Evolutionary conservation across 192 early-diverging fungal species (phyloP).

Genomic region (Phycomyces blakesleeanus): DNA sequence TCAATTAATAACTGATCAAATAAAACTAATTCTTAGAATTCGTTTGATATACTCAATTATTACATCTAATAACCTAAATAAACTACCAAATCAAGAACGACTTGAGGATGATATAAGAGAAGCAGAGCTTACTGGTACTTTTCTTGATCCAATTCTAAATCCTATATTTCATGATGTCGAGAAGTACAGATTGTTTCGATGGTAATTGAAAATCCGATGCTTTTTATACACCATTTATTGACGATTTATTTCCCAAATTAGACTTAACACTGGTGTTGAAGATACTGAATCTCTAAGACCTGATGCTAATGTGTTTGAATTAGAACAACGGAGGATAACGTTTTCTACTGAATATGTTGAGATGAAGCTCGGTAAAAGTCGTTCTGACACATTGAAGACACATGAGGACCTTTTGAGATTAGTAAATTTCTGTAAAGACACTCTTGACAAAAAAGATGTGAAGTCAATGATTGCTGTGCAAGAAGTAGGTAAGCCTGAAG

Average conservation of each 20-base stretch:
- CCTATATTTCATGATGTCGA: slow-evolving; percentile 2
- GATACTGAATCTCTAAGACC: slow-evolving; percentile 3
- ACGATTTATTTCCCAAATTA: slow-evolving; percentile 12
- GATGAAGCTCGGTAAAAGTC: slow-evolving; percentile 7
- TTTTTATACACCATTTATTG: slow-evolving; percentile 4
- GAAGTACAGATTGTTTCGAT: slow-evolving; percentile 1
- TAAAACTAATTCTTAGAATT: slow-evolving; percentile 1
- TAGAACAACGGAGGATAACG: slow-evolving; percentile 10
- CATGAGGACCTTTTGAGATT: slow-evolving; percentile 4
- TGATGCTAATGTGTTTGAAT: background rate
- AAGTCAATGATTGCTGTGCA: slow-evolving; percentile 9
- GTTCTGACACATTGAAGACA: background rate
- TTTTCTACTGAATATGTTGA: slow-evolving; percentile 12
- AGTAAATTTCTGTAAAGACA: no score
- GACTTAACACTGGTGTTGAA: background rate
- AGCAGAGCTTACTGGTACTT: slow-evolving; percentile 6
- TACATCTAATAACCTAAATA: background rate
- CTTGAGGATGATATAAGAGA: slow-evolving; percentile 7
- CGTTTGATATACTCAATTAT: background rate
- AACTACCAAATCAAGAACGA: background rate
- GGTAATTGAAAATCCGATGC: slow-evolving; percentile 1
- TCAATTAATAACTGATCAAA: background rate
- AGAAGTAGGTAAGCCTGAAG: background rate
- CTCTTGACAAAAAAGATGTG: background rate
- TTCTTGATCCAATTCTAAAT: background rate